phyloP scores from a whole-genome alignment of 1,284 basidiomycete species.

The Xerocomus cyaneibrunnescens region DNA sequence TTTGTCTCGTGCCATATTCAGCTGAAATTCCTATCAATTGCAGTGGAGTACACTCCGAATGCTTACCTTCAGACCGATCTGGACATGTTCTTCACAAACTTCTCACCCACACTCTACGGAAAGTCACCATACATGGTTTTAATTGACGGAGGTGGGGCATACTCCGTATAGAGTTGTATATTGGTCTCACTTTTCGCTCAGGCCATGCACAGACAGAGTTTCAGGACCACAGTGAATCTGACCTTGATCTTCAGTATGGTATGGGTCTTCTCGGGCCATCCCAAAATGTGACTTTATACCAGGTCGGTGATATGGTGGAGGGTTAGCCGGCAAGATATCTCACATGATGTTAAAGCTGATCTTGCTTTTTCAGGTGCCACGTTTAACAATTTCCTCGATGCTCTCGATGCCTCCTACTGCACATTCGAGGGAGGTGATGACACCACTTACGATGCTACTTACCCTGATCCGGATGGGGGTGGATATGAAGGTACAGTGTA shows the following conservation, averaged over 20 bases:
- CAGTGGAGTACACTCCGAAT: constrained; percentile 30
- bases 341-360: not conserved
- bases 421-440: constrained; percentile 48
- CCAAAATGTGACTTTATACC: constrained; percentile 43
- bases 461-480: constrained; percentile 42
- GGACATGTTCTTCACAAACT: constrained; percentile 44
- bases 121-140: constrained; percentile 23
- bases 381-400: constrained; percentile 51
- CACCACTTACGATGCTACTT: constrained; percentile 39
- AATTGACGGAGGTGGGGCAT: constrained; percentile 30
- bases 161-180: not conserved
- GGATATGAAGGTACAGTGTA: constrained; percentile 35
- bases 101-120: constrained; percentile 18
- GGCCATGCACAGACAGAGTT: constrained; percentile 39
- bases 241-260: constrained; percentile 52
- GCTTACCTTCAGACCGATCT: constrained; percentile 46
- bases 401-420: constrained; percentile 48
- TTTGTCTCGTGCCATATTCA: not conserved
- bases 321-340: constrained; percentile 26
- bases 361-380: constrained; percentile 37
- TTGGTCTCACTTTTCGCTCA: constrained; percentile 19
- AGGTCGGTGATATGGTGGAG: constrained; percentile 44
- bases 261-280: constrained; percentile 40
- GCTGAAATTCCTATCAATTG: constrained; percentile 1
- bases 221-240: constrained; percentile 46